Evolutionary conservation across 108 stramenopile genomes (phyloP).

Genomic region (Skeletonema potamos): DNA sequence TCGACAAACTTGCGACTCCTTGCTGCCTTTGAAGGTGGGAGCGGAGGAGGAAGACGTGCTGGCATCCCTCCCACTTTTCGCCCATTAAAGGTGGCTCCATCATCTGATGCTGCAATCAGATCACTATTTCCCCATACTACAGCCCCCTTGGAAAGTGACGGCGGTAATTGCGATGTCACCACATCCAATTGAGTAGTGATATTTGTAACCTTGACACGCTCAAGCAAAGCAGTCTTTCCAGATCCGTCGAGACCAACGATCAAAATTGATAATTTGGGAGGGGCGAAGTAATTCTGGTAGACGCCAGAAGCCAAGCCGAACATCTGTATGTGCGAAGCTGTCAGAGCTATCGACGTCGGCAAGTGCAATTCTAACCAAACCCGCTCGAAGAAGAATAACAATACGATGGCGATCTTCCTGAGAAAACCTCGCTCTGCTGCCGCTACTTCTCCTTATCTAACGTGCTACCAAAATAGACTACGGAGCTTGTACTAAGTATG

Average conservation of each 20-base stretch:
- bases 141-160: conserved; percentile 13
- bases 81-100: background rate
- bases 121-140: conserved; percentile 2
- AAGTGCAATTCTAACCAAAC: background rate
- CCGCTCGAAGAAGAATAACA: too few species aligned
- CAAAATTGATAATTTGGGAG: conserved; percentile 70
- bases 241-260: conserved; percentile 63
- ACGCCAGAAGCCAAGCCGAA: conserved; percentile 73
- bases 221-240: conserved; percentile 77
- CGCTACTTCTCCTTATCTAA: too few species aligned
- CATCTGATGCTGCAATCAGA: background rate
- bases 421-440: background rate
- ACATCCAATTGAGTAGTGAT: conserved; percentile 28
- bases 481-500: too few species aligned
- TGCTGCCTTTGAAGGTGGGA: conserved; percentile 17
- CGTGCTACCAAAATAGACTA: too few species aligned
- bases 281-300: conserved; percentile 78
- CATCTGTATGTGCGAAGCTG: conserved; percentile 47
- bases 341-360: background rate
- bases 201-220: conserved; percentile 82
- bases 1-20: conserved; percentile 17
- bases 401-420: background rate
- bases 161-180: background rate
- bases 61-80: conserved; percentile 7
- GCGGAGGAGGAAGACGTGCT: conserved; percentile 40